Base-by-base conservation (phyloP, 2,329 filamentous ascomycete genomes). In the Clonostachys chloroleuca region DNA sequence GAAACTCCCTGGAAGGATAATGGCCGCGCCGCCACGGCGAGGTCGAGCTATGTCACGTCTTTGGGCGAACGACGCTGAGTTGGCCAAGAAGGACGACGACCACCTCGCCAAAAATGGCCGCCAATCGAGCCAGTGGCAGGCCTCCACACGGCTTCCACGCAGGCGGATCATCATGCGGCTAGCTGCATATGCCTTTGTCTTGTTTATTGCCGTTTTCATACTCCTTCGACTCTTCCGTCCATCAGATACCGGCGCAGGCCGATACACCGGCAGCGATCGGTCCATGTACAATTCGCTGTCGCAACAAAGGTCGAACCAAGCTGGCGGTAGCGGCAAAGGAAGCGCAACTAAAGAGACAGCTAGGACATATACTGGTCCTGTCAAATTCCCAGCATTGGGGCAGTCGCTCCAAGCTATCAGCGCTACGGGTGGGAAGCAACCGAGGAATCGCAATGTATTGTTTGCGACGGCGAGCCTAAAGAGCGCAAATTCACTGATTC, bases 401-500 rank as follows among this genome's bases (percentile, higher is more conserved):
- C 59, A 64, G 16, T 83, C 85, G 5, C 69, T 96, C 39, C 78
- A 83, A 40, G 74, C 71, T 12, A 80, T 86, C 40, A 62, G 72
- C 8, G 70, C 65, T 17, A 82, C 80, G 0, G 68, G 70, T 24
- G 83, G 83, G 5, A 64, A 66, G 43, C 69, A 69, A 46, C 52
- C 61, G 34, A 60, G 67, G 36, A 89, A 87, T 58, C 78, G 78
- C 44, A 91, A 91, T 57, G 77, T 96, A 14, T 65, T 96, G 4
- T 96, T 96, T 61, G 86, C 84, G 5, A 84, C 87, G 5, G 84
- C 88, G 0, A 91, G 78, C 51, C 67, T 95, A 44, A 80, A 80
- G 62, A 94, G 89, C 59, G 81, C 84, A 14, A 78, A 88, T 0
- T 78, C 79, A 34, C 63, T 96, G 46, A 70, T 96, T 34, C 90